phyloP scores from a whole-genome alignment of 441 rosid species.

The Erodium moschatum region DNA sequence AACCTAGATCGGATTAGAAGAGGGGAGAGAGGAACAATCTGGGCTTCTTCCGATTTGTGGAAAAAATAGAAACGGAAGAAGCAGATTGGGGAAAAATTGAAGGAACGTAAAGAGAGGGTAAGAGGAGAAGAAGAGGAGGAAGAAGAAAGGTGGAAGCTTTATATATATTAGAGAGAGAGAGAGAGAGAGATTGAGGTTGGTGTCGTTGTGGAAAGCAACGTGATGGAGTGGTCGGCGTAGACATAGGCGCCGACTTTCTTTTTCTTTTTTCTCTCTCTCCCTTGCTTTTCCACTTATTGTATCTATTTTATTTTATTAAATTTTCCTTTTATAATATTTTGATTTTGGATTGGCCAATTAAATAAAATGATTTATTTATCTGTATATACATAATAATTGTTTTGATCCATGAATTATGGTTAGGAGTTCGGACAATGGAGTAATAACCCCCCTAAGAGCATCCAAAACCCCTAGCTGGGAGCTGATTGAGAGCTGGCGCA shows the following conservation, averaged over 20 bases:
- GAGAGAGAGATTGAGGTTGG: slow-evolving; percentile 2
- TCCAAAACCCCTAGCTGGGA: too few relatives aligned
- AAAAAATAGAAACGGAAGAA: slow-evolving; percentile 6
- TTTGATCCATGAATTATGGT: too few relatives aligned
- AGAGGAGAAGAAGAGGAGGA: background rate
- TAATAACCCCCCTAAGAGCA: too few relatives aligned
- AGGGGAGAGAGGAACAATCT: background rate
- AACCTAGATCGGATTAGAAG: slow-evolving; percentile 11
- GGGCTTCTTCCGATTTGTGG: background rate
- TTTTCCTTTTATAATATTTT: too few relatives aligned
- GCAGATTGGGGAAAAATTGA: background rate
- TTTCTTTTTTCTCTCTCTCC: slow-evolving; percentile 33
- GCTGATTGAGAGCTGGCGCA: too few relatives aligned
- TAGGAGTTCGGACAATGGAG: too few relatives aligned
- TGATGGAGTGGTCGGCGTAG: slow-evolving; percentile 58
- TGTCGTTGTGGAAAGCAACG: slow-evolving; percentile 28
- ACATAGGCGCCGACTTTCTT: slow-evolving; percentile 64
- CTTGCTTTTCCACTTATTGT: too few relatives aligned
- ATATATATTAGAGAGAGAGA: background rate
- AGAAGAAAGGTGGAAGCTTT: slow-evolving; percentile 8
- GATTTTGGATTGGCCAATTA: too few relatives aligned
- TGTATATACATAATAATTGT: too few relatives aligned
- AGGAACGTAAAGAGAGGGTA: slow-evolving; percentile 4
- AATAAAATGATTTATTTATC: too few relatives aligned
- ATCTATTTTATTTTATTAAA: too few relatives aligned